Evolutionary conservation across 2,329 filamentous ascomycete genomes (phyloP), one percentile per base, ranked within the genome.

Genomic region (Clarireedia monteithiana): DNA sequence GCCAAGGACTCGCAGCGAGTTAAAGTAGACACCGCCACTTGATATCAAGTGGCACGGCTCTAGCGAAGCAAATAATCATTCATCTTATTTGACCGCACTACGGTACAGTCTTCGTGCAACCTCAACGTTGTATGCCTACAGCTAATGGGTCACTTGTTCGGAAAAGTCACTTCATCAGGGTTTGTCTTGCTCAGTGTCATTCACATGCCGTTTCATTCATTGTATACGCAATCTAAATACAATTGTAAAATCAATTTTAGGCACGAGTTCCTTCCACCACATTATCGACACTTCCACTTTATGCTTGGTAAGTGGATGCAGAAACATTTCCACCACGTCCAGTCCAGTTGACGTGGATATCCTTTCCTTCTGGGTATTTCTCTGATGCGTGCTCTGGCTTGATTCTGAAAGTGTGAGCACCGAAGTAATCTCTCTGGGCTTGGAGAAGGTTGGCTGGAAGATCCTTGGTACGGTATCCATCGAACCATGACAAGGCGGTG

Each of bases 341-440:
- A 67, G 94, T 99, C 94, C 94, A 99, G 89, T 99, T 99, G 75
- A 97, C 91, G 83, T 99, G 94, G 72, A 92, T 94, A 74, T 97
- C 84, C 78, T 91, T 78, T 74, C 86, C 90, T 67, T 80, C 83
- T 64, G 85, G 86, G 80, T 95, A 95, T 77, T 90, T 91, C 57
- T 79, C 83, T 73, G 69, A 87, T 67, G 88, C 88, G 64, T 67
- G 70, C 77, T 92, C 88, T 59, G 89, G 87, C 86, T 94, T 92
- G 77, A 94, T 83, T 68, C 79, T 79, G 85, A 94, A 94, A 65
- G 89, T 94, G 81, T 94, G 89, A 63, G 89, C 89, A 74, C 94
- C 94, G 72, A 99, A 99, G 89, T 97, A 99, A 75, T 99, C 94
- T 80, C 94, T 89, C 83, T 99, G 94, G 57, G 92, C 94, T 81